Conservation (phyloP, 2,329 filamentous ascomycete species). For the Rhexocercosporidium sp. region DNA sequence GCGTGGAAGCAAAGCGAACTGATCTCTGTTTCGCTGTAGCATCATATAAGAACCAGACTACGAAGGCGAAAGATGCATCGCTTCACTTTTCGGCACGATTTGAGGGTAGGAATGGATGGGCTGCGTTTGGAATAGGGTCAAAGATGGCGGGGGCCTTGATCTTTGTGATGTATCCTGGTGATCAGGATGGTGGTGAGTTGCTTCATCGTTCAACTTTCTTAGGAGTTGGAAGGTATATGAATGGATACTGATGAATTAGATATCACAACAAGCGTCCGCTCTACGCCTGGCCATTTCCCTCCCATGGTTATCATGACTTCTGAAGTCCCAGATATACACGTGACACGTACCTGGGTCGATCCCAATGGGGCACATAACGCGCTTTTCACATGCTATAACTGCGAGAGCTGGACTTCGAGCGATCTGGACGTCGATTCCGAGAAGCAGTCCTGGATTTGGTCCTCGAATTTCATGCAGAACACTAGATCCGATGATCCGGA, state of each 20-base stretch:
- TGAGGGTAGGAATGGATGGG: constrained; percentile 22
- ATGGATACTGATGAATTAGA: constrained; percentile 11
- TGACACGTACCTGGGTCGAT: constrained; percentile 22
- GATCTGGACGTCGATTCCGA: constrained; percentile 8
- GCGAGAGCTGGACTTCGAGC: constrained; percentile 17
- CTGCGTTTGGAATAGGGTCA: constrained; percentile 20
- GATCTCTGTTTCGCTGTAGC: constrained; percentile 25
- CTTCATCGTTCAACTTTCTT: too few relatives aligned
- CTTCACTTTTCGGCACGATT: constrained; percentile 23
- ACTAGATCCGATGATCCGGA: constrained; percentile 13
- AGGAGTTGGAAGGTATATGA: too few relatives aligned
- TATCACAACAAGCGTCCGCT: constrained; percentile 19
- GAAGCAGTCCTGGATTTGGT: constrained; percentile 26
- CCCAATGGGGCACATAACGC: constrained; percentile 11
- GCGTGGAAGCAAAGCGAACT: constrained; percentile 12
- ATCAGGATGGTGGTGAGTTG: constrained; percentile 18
- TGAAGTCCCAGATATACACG: constrained; percentile 2
- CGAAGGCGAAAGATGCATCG: constrained; percentile 17
- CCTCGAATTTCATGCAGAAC: constrained; percentile 15
- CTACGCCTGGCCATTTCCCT: constrained; percentile 11
- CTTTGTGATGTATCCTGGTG: constrained; percentile 26
- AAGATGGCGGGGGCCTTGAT: constrained; percentile 22
- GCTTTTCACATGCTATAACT: constrained; percentile 21
- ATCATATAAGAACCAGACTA: constrained; percentile 19
- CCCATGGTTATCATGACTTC: constrained; percentile 4